Base-by-base conservation (phyloP, 2,329 filamentous ascomycete genomes). In the Trichophyton verrucosum region DNA sequence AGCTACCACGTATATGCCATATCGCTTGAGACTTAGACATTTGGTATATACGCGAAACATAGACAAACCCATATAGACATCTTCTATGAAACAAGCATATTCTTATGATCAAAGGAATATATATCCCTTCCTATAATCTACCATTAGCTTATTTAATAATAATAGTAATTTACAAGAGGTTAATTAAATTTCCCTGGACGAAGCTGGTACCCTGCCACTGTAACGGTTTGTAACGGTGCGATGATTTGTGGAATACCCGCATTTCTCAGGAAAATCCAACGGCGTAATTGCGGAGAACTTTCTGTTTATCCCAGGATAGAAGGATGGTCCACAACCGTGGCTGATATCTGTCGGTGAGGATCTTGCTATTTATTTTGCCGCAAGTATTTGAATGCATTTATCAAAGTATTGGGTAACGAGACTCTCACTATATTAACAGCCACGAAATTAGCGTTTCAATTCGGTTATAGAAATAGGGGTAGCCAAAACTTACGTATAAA, bases 361-460 rank as follows among this genome's bases (percentile, higher is more conserved):
- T 20, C 9, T 1, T 11, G 7, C 5, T 20, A 17, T 47, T 55
- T 27, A 36, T 9, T 13, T 38, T 13, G 57, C 47, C 11, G 73
- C 71, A 33, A 81, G 76, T 72, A 81, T 84, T 38, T 73, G 69
- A 68, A 87, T 80, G 78, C 91, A 85, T 70, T 82, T 85, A 20
- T 80, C 75, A 71, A 91, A 91, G 73, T 91, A 92, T 68, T 88
- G 82, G 63, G 87, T 83, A 59, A 90, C 84, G 67, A 92, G 88
- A 15, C 86, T 86, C 75, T 92, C 88, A 27, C 85, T 86, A 59
- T 59, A 47, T 60, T 17, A 13, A 27, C 46, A 46, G 17, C 2
- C 30, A 59, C 9, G 7, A 20, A 46, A 60, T 42, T 27, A 61
- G 46, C n/a, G 60, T n/a, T 7, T 15, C 1, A 17, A 42, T 49